Base-by-base conservation (phyloP, 2,329 filamentous ascomycete genomes). In the Pseudogymnoascus sp. region DNA sequence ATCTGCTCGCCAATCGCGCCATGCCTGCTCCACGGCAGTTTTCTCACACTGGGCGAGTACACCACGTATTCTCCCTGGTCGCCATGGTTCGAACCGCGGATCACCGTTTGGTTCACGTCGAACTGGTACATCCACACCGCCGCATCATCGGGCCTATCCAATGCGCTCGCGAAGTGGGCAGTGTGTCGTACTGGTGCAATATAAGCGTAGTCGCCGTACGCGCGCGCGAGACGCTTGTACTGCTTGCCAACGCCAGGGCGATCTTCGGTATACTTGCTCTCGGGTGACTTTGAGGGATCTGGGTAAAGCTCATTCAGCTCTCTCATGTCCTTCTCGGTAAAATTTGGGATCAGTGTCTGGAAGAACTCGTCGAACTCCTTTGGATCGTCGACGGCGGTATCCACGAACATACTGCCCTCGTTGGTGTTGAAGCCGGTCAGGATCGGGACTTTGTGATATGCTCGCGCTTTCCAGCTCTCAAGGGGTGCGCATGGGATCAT, bases 361-460 rank as follows among this genome's bases (percentile, higher is more conserved):
- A 89, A 90, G 72, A 90, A 89, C 2, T 71, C 64, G 2, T 77
- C 77, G 70, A 90, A 88, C 9, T 86, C 79, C 0, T 71, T 74
- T 9, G 80, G 75, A 2, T 76, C 77, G 12, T 77, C 74, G 61
- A 81, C 77, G 5, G 71, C 67, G 12, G 76, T 72, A 0, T 86
- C 81, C 0, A 90, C 82, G 69, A 90, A 91, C 38, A 79, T 72
- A 0, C 84, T 80, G 14, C 88, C 88, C 72, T 91, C 88, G 69
- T 90, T 86, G 40, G 84, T 83, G 73, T 86, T 87, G 76, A 86
- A 91, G 6, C 88, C 88, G 0, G 87, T 89, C 59, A 91, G 75
- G 59, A 91, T 80, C 6, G 86, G 84, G 6, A 87, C 77, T 65
- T 79, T 78, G 67, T 86, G 78, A 71, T 80, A 83, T 14, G 76